Base-by-base conservation (phyloP, 129 eudicot genomes). In the Saposhnikovia divaricata region DNA sequence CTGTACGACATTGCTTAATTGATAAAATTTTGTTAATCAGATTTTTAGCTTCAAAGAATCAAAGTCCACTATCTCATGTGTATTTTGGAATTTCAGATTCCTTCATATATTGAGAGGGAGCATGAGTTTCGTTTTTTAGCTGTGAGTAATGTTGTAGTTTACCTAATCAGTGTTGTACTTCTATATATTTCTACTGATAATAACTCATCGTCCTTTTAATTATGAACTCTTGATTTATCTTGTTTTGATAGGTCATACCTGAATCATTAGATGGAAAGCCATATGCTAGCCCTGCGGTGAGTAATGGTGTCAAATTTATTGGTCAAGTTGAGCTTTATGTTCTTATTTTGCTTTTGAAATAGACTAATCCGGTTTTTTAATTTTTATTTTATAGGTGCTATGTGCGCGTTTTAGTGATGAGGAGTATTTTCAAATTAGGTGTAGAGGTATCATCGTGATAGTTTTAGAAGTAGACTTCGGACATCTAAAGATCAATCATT, bases 361-460 rank as follows among this genome's bases (percentile, higher is more conserved):
- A 37, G 71, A 75, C 44, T 31, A 18, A 46, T 79, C 38, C 9
- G 28, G 1, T 48, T 79, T 15, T 57, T 40, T 70, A 27, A 31
- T 31, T 82, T 39, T 38, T 72, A 69, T 78, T n/a, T 72, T 85
- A 76, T 86, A 95, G 98, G 97, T 95, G 19, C 84, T 95, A 38
- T 95, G 97, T 86, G 89, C 97, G n/a, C 93, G 94, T 51, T 95
- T 87, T 76, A 89, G 90, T 42, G 99, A 95, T 51, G 96, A 95
- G 81, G 99, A 95, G 68, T 95, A 90, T 83, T 89, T 95, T 51
- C 78, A 78, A 47, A 88, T 87, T 66, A 87, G 97, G 83, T 92
- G 97, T 82, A 86, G 89, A 89, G 99, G 99, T 95, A 84, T 77
- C n/a, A 51, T 71, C 80, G 63, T 21, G 16, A 43, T 55, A 74